Percentiles rank a stretch among this genome's conserved stretches.
phyloP scores from a whole-genome alignment of 257 asterid genomes.

The Scutellaria galericulata region DNA sequence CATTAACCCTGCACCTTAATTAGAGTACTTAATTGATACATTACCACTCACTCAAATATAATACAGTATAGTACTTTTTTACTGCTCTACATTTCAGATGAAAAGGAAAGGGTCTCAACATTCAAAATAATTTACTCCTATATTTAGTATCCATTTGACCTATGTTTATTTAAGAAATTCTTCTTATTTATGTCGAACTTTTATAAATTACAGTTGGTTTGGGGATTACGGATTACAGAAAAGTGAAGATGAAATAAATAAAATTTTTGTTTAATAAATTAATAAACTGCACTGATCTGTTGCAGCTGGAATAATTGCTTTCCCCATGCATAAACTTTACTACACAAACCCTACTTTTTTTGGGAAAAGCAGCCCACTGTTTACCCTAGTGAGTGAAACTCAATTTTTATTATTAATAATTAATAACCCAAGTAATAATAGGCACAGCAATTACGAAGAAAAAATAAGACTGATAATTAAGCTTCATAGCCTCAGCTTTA shows the following conservation, averaged over 20 bases:
- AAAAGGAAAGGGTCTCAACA: too few species aligned
- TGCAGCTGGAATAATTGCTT: conserved; percentile 38
- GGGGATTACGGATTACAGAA: too few species aligned
- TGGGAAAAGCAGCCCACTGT: conserved; percentile 25
- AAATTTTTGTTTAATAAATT: neutral
- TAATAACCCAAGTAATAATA: neutral
- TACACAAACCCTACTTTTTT: conserved; percentile 29
- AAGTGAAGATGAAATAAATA: conserved; percentile 3
- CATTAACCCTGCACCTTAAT: too few species aligned
- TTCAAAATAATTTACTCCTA: too few species aligned
- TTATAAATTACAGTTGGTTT: too few species aligned
- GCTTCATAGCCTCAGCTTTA: conserved; percentile 34
- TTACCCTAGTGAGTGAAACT: conserved; percentile 3
- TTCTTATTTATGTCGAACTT: too few species aligned
- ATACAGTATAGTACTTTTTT: too few species aligned
- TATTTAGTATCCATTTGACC: too few species aligned
- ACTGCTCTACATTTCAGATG: too few species aligned
- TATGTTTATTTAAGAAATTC: too few species aligned
- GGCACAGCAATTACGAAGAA: conserved; percentile 20
- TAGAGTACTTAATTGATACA: too few species aligned
- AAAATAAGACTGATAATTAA: neutral
- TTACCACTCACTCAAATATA: too few species aligned
- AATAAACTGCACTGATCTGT: conserved; percentile 14
- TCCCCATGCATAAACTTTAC: conserved; percentile 35
- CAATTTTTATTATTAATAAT: neutral